These are phyloP conservation scores for Candida insectorum DNA, from an alignment of 805 yeast species.

Conservation along the genomic window DNA sequence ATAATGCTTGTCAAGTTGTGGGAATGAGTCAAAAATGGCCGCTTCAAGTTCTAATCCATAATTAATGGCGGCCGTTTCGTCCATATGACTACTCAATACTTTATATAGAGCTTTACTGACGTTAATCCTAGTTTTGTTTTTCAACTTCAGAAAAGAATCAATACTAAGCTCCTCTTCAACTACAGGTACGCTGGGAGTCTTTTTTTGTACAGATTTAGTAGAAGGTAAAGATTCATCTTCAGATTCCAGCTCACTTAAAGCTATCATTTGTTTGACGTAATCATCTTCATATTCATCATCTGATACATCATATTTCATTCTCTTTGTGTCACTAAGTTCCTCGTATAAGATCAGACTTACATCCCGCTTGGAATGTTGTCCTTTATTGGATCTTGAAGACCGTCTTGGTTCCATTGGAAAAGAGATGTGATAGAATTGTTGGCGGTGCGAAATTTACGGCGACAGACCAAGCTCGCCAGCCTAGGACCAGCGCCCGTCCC, in stretches of 20 bases:
- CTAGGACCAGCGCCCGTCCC: too few species aligned
- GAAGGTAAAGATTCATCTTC: too few species aligned
- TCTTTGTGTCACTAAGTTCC: constrained; percentile 1
- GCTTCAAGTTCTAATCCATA: constrained; percentile 54
- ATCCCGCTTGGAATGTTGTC: constrained; percentile 31
- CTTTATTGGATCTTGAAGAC: constrained; percentile 37
- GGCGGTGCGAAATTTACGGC: too few species aligned
- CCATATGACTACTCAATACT: constrained; percentile 40
- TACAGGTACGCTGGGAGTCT: too few species aligned
- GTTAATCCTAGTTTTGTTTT: constrained; percentile 40
- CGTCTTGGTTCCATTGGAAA: constrained; percentile 25
- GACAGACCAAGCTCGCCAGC: too few species aligned
- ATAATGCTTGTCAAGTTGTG: constrained; percentile 41
- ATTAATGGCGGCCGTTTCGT: constrained; percentile 35
- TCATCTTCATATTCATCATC: not conserved
- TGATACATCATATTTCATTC: not conserved
- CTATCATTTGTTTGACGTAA: too few species aligned
- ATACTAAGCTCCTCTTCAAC: too few species aligned
- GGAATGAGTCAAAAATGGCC: constrained; percentile 39
- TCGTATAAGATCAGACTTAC: constrained; percentile 3
- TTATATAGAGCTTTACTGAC: constrained; percentile 51
- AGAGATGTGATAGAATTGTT: too few species aligned
- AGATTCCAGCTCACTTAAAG: too few species aligned
- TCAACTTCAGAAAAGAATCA: not conserved
- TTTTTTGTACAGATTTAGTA: too few species aligned